Evolutionary conservation across 2,329 filamentous ascomycete genomes (phyloP), one percentile per base, ranked within the genome.

Genomic region (Colletotrichum sp.): DNA sequence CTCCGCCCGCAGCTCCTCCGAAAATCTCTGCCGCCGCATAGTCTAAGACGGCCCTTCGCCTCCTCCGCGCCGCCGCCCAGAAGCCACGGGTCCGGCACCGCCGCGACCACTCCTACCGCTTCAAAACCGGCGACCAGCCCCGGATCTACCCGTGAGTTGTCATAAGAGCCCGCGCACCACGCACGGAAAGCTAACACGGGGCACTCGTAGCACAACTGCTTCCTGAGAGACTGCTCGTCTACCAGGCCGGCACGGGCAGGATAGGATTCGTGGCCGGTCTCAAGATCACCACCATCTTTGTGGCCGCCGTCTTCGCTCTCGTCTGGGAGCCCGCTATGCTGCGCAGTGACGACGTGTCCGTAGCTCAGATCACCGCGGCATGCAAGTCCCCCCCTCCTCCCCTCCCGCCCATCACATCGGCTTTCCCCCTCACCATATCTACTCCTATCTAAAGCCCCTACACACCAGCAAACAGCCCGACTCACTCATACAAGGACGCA

Each of bases 271-370:
- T 96, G 62, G 94, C 93, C 65, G 90, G 92, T 81, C 83, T 95
- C 77, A 95, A 95, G 80, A 85, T 96, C 72, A 92, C 92, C 1
- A 93, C 93, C 5, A 88, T 97, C 55, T 91, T 95, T 77, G 84
- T 94, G 52, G 93, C 93, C 72, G 89, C 89, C 27, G 91, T 94
- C 79, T 95, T 95, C 80, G 89, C 88, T 78, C 84, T 93, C 68
- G 85, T 95, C 30, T 39, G 34, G 62, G 62, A 64, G 22, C 62
- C 62, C 4, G 62, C 62, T 22, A 32, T 64, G 15, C n/a, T 57
- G 8, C 62, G 49, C 61, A 44, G 27, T 1, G 55, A 64, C n/a
- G 27, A 64, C 3, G 27, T 49, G 22, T 62, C 69, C 13, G 5
- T 22, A 16, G 57, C 68, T 19, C 34, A 63, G 34, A 63, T 44